Conservation (phyloP, 257 asterid genomes). For the Lavandula angustifolia region DNA sequence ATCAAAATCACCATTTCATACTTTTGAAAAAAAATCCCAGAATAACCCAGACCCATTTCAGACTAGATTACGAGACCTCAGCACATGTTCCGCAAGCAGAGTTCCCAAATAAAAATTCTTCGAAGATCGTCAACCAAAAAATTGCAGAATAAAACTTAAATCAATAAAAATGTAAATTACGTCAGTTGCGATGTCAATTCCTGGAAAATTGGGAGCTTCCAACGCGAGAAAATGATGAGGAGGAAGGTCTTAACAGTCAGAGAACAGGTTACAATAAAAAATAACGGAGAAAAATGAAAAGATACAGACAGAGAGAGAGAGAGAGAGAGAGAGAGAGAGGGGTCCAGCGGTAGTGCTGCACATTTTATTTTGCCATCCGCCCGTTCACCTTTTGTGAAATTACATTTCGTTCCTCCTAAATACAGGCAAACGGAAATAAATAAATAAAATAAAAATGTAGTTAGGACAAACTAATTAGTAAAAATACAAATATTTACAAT, state of each 20-base stretch:
- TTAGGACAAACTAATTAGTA: too few relatives aligned
- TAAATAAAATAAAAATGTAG: too few relatives aligned
- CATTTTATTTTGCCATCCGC: conserved; percentile 23
- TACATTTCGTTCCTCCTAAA: conserved; percentile 2
- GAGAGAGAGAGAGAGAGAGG: too few relatives aligned
- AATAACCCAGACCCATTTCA: conserved; percentile 16
- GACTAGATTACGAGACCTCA: background rate
- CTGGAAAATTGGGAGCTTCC: conserved; percentile 33
- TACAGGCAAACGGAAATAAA: too few relatives aligned
- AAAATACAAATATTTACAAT: too few relatives aligned
- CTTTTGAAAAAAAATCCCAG: conserved; percentile 27
- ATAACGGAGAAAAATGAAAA: too few relatives aligned
- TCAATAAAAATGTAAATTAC: background rate
- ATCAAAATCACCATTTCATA: conserved; percentile 23
- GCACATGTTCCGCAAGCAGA: background rate
- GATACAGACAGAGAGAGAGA: too few relatives aligned
- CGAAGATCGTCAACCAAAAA: conserved; percentile 23
- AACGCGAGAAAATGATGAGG: conserved; percentile 34
- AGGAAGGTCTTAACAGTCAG: conserved; percentile 30
- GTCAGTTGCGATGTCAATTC: conserved; percentile 33
- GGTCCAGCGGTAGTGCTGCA: conserved; percentile 8
- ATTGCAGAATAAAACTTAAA: background rate
- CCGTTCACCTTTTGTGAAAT: conserved; percentile 15
- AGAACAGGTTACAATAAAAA: background rate
- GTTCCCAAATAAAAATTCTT: conserved; percentile 1